phyloP scores from a whole-genome alignment of 257 asterid genomes.

The Solanum tarapatanum region DNA sequence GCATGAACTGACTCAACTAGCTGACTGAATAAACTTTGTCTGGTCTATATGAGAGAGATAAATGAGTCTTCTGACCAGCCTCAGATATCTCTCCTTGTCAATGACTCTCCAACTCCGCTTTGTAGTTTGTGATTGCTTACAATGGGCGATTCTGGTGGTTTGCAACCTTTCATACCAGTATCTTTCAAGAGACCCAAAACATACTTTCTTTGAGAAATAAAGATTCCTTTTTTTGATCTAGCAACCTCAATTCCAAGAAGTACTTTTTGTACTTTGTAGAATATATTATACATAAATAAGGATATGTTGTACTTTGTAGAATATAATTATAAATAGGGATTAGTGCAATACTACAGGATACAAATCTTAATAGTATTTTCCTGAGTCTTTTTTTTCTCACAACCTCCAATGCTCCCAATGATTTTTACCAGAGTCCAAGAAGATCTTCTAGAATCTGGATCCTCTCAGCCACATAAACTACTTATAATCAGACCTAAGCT shows the following conservation, averaged over 20 bases:
- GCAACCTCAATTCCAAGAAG: neutral
- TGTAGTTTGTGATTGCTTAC: neutral
- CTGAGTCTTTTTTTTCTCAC: neutral
- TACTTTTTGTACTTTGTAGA: neutral
- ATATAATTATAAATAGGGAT: neutral
- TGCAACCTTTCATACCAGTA: neutral
- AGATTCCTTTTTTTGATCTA: neutral
- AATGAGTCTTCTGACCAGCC: neutral
- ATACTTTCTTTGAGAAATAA: neutral
- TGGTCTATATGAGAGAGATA: neutral
- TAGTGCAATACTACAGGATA: neutral
- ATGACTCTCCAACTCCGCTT: neutral
- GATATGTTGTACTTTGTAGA: neutral
- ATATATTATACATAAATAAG: neutral
- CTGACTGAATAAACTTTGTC: neutral
- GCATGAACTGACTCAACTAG: neutral
- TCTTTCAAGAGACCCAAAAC: neutral
- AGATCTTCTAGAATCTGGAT: neutral
- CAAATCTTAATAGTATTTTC: neutral
- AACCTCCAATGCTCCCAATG: neutral
- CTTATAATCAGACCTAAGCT: too few species aligned
- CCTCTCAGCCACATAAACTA: neutral
- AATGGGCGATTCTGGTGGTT: neutral
- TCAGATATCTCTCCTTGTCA: neutral
- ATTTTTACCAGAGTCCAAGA: neutral